phyloP scores from a whole-genome alignment of 331 rosid species.

The Malus hybrid region DNA sequence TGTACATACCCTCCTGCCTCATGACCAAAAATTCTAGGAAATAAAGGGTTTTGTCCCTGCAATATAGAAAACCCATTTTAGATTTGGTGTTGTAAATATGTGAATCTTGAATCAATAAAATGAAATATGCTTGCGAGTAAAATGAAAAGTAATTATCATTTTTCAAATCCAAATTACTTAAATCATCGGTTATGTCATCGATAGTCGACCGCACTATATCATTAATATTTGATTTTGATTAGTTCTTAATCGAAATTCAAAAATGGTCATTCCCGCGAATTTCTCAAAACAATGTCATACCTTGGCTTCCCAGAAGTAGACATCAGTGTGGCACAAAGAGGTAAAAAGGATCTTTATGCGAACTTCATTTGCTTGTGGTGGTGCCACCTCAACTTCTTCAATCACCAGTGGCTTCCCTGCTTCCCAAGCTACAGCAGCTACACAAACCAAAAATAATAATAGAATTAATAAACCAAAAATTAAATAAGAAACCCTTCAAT shows the following conservation, averaged over 20 bases:
- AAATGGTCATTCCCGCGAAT: too few relatives aligned
- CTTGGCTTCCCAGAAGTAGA: conserved; percentile 90
- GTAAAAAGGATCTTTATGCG: conserved; percentile 74
- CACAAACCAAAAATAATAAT: background rate
- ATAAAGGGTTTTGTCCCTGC: conserved; percentile 81
- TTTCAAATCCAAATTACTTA: too few relatives aligned
- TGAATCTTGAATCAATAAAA: background rate
- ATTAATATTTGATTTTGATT: too few relatives aligned
- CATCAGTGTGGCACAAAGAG: conserved; percentile 79
- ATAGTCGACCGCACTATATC: too few relatives aligned
- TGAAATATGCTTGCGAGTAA: background rate
- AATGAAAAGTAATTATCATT: too few relatives aligned
- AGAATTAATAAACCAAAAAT: background rate
- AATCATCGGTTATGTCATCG: too few relatives aligned
- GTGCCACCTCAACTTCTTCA: conserved; percentile 82
- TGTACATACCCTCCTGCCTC: conserved; percentile 81
- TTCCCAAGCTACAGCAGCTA: conserved; percentile 89
- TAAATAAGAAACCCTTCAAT: background rate
- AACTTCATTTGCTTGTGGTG: conserved; percentile 74
- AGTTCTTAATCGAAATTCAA: background rate
- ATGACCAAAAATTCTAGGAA: conserved; percentile 87
- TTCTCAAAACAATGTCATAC: conserved; percentile 7
- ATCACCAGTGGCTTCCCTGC: conserved; percentile 82
- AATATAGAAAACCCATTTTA: background rate
- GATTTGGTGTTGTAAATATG: background rate